phyloP scores from a whole-genome alignment of 257 asterid species.

The Nicotiana undulata region DNA sequence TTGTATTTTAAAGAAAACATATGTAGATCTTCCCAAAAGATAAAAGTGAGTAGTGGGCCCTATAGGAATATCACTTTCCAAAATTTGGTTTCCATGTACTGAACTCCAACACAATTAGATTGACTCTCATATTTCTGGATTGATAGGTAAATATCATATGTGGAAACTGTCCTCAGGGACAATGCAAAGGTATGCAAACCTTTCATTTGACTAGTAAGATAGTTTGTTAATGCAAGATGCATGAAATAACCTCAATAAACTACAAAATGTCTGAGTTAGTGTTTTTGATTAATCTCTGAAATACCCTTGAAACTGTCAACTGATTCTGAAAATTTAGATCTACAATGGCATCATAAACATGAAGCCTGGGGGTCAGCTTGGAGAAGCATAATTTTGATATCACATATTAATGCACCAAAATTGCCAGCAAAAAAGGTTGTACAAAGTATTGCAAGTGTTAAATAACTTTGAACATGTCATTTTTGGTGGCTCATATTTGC shows the following conservation, averaged over 20 bases:
- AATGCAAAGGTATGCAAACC: constrained; percentile 64
- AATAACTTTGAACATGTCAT: background rate
- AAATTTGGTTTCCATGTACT: background rate
- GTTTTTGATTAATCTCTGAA: background rate
- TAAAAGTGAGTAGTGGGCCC: background rate
- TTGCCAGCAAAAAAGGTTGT: background rate
- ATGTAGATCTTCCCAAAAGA: background rate
- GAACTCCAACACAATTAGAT: background rate
- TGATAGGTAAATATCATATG: constrained; percentile 80
- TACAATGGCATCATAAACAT: background rate
- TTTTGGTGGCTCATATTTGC: background rate
- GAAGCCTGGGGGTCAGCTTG: constrained; percentile 1
- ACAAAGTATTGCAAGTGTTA: background rate
- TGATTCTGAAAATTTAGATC: background rate
- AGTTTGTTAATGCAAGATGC: background rate
- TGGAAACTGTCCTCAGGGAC: constrained; percentile 78
- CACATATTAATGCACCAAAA: background rate
- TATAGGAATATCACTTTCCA: background rate
- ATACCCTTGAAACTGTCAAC: background rate
- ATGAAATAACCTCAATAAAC: background rate
- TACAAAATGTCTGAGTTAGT: background rate
- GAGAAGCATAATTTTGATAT: constrained; percentile 1
- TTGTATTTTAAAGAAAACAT: background rate
- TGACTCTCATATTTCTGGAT: background rate
- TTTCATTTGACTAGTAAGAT: background rate